Conservation (phyloP, 345 rosid species). For the Pistacia vera region DNA sequence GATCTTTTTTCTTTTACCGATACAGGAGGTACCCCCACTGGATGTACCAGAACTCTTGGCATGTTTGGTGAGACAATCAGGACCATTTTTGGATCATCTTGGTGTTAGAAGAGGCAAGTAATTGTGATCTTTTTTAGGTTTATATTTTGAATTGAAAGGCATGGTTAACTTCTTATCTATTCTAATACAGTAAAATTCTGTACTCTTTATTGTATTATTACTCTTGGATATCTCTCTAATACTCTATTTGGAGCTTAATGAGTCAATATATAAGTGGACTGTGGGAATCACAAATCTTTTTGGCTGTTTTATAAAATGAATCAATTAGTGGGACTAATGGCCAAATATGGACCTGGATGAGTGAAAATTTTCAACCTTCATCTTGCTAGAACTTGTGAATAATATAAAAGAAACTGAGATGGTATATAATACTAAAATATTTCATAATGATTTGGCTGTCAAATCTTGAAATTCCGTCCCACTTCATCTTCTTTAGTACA, state of each 20-base stretch:
- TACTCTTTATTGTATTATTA: neutral
- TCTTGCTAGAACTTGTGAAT: neutral
- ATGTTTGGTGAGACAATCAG: conserved; percentile 86
- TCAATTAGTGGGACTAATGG: neutral
- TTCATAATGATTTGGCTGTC: neutral
- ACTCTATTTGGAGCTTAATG: conserved; percentile 1
- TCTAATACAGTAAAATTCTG: neutral
- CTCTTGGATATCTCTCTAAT: neutral
- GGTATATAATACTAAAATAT: neutral
- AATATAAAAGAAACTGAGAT: neutral
- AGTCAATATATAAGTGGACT: neutral
- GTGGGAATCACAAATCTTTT: neutral
- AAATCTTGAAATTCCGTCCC: neutral
- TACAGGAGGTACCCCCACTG: conserved; percentile 80
- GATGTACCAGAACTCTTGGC: conserved; percentile 92
- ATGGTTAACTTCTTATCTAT: neutral
- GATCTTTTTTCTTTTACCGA: conserved; percentile 12
- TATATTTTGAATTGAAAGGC: conserved; percentile 8
- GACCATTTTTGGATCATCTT: conserved; percentile 88
- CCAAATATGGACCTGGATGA: neutral
- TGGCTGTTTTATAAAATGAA: neutral
- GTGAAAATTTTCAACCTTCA: conserved; percentile 1
- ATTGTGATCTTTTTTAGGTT: neutral
- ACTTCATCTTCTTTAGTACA: neutral
- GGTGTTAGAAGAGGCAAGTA: conserved; percentile 77